phyloP scores from a whole-genome alignment of 1,139 yeast genomes.

The Candida tetrigidarum region DNA sequence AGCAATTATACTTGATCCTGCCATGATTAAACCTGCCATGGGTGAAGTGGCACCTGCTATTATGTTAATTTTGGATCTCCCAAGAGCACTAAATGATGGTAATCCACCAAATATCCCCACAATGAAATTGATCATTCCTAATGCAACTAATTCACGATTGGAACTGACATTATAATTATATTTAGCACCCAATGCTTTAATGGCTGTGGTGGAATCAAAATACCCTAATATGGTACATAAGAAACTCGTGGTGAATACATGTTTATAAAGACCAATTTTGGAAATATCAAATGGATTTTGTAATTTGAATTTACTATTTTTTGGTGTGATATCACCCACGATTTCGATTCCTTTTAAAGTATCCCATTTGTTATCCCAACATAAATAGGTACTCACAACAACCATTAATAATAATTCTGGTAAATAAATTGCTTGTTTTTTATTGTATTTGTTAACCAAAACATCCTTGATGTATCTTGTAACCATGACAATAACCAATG shows the following conservation, averaged over 20 bases:
- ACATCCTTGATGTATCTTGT: slow-evolving; percentile 24
- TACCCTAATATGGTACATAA: slow-evolving; percentile 37
- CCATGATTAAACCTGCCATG: slow-evolving; percentile 35
- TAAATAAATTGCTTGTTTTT: slow-evolving; percentile 27
- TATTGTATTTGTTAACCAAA: slow-evolving; percentile 22
- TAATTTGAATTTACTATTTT: slow-evolving; percentile 13
- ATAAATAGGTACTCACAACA: slow-evolving; percentile 28
- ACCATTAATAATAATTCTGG: slow-evolving; percentile 41
- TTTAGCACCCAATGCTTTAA: slow-evolving; percentile 35
- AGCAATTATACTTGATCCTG: slow-evolving; percentile 26
- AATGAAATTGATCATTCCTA: slow-evolving; percentile 33
- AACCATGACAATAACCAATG: slow-evolving; percentile 26
- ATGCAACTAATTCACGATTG: slow-evolving; percentile 38
- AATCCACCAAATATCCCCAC: slow-evolving; percentile 34
- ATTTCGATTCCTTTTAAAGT: slow-evolving; percentile 32
- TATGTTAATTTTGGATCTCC: slow-evolving; percentile 39
- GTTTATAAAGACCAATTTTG: slow-evolving; percentile 25
- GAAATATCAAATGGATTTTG: slow-evolving; percentile 28
- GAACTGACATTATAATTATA: slow-evolving; percentile 36
- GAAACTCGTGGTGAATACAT: slow-evolving; percentile 32
- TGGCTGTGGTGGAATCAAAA: slow-evolving; percentile 39
- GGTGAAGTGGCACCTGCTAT: slow-evolving; percentile 40
- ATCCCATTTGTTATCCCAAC: slow-evolving; percentile 28
- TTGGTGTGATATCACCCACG: slow-evolving; percentile 27
- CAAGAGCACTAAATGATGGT: slow-evolving; percentile 42